Base-by-base conservation (phyloP, 2,329 filamentous ascomycete genomes). In the Aspergillus versicolor region DNA sequence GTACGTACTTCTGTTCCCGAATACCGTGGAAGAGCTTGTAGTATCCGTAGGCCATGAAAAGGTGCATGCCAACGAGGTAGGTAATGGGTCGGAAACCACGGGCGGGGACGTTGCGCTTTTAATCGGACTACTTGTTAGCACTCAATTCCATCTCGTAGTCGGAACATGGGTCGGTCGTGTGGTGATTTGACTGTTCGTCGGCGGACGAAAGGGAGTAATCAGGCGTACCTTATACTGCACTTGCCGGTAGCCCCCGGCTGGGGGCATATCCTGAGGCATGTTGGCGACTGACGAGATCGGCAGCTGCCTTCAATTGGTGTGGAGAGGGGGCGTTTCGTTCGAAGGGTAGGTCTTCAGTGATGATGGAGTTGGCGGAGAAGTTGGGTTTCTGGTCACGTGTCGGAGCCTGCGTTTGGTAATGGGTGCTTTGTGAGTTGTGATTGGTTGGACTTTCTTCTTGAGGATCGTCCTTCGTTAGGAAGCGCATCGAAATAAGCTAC, bases 241-340 rank as follows among this genome's bases (percentile, higher is more conserved):
- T 77, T 93, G 88, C 77, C 87, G 89, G 79, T 99, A 99, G 83
- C 94, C 94, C 82, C 93, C 94, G 73, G 79, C 77, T 69, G 94
- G 94, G 81, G 94, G 94, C 86, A 99, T 91, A 83, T 99, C 94
- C 84, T 97, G 92, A 82, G 90, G 88, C 93, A 97, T 97, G 73
- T 65, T 87, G 70, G 53, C 53, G 60, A 59, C 57, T 60, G 61
- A 51, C 51, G 52, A 55, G 45, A 38, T 53, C 58, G 57, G 57
- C 58, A 59, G 57, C 56, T 50, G 55, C 54, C 63, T 63, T 61
- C 62, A 61, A 61, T 63, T 63, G 57, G 59, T 59, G 57, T 60
- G 52, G 56, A 52, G 56, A 61, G 61, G 56, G 63, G 60, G 65
- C 61, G 54, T 57, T 60, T 57, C 34, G 30, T 13, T 32, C 38